Evolutionary conservation across 2,329 filamentous ascomycete genomes (phyloP), one percentile per base, ranked within the genome.

Genomic region (Colletotrichum trifolii): DNA sequence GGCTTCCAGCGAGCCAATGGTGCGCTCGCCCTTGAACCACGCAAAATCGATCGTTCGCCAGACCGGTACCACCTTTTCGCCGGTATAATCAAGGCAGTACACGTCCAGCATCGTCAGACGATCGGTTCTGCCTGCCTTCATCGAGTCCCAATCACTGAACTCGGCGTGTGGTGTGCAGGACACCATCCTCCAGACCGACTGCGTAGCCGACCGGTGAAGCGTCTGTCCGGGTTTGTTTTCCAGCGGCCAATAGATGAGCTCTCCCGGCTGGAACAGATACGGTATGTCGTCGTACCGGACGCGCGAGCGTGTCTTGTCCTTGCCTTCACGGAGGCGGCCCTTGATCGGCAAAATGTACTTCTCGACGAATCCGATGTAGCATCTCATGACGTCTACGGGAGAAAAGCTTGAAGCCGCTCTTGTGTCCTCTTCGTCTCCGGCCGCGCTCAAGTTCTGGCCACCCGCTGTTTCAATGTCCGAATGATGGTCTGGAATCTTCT

Each of bases 221-320:
- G 17, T 10, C 8, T 25, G 9, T 9, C 50, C 25, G 15, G 50
- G 34, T 9, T 43, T 54, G 17, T 4, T 25, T 9, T 33, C 12
- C 15, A n/a, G 25, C 6, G 38, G 25, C 4, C 33, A 25, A 34
- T 33, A 43, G 10, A 11, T 8, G 17, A 35, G 35, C 4, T 17
- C 17, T 2, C 50, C 50, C 6, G 50, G 50, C 17, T 15, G 6
- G 25, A 54, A 54, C 12, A 54, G 50, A 43, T 54, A 54, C 10
- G 17, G 50, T 43, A 43, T 54, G 17, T 54, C 50, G 9, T 54
- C 10, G 15, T 39, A 54, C 2, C 17, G 8, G 17, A 54, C 39
- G 17, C 50, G 50, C 3, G 50, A 39, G 5, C 46, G 46, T 2
- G 17, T 48, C 4, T 42, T 54, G 7, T 43, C 43, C 38, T 40